Evolutionary conservation across 148 eudicot species (phyloP).

Genomic region (Suaeda aralocaspica): DNA sequence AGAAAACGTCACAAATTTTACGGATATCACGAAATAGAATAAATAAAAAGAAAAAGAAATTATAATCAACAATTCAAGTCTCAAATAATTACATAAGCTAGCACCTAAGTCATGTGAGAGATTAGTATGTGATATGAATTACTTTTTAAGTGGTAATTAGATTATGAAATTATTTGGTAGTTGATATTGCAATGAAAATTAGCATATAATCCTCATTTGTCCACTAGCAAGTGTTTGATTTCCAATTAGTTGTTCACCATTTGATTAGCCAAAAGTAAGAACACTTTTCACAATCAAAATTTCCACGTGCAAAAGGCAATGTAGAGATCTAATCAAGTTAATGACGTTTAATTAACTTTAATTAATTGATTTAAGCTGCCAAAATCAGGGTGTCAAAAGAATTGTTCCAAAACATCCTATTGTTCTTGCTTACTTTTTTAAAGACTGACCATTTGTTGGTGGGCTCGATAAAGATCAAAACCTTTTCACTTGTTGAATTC

Average conservation of each 20-base stretch:
- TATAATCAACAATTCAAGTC: too few species aligned
- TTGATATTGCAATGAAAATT: too few species aligned
- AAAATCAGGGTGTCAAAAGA: slow-evolving; percentile 8
- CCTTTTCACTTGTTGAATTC: slow-evolving; percentile 5
- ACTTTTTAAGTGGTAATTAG: too few species aligned
- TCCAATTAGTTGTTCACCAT: neutral
- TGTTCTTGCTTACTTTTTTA: slow-evolving; percentile 7
- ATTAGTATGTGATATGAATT: too few species aligned
- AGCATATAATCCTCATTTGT: slow-evolving; percentile 3
- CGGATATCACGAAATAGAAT: too few species aligned
- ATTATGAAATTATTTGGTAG: too few species aligned
- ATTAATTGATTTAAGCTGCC: slow-evolving; percentile 15
- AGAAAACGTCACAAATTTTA: too few species aligned
- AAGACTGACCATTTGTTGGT: slow-evolving; percentile 20
- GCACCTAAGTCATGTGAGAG: too few species aligned
- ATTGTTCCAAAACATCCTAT: slow-evolving; percentile 12
- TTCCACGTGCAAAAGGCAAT: slow-evolving; percentile 23
- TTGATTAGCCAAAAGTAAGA: slow-evolving; percentile 12
- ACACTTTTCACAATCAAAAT: slow-evolving; percentile 7
- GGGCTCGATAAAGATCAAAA: slow-evolving; percentile 28
- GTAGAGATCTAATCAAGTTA: slow-evolving; percentile 12
- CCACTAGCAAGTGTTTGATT: slow-evolving; percentile 2
- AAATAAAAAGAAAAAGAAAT: too few species aligned
- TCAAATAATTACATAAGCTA: too few species aligned
- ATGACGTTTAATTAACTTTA: neutral